These are phyloP conservation scores for Leucoagaricus sp. DNA, from an alignment of 1,284 basidiomycete species.

Conservation along the genomic window DNA sequence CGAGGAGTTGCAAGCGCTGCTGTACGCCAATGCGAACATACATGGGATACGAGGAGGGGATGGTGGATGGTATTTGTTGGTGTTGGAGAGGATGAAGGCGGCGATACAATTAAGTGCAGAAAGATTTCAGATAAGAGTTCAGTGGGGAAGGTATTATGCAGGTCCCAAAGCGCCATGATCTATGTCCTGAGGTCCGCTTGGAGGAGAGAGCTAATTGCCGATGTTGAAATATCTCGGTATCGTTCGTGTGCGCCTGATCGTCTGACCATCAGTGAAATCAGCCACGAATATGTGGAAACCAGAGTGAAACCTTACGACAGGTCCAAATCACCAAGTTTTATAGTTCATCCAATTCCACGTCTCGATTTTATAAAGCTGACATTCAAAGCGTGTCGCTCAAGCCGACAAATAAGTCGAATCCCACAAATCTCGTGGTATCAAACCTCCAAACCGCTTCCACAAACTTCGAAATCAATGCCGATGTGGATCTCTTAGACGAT, in stretches of 20 bases:
- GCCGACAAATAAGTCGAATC: not conserved
- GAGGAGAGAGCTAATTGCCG: not conserved
- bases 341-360: slow-evolving; percentile 1
- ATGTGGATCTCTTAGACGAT: not conserved
- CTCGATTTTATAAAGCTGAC: not conserved
- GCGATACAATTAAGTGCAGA: slow-evolving; percentile 29
- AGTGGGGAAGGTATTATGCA: slow-evolving; percentile 26
- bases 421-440: not conserved
- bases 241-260: not conserved
- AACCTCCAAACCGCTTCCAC: not conserved
- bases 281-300: not conserved
- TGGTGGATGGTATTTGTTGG: slow-evolving; percentile 32
- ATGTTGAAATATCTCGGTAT: not conserved
- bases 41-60: slow-evolving; percentile 37
- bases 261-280: not conserved
- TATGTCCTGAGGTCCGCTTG: not conserved
- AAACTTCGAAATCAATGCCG: not conserved
- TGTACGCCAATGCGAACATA: slow-evolving; percentile 37
- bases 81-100: slow-evolving; percentile 6
- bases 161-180: slow-evolving; percentile 8
- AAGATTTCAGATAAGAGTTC: slow-evolving; percentile 40
- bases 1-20: slow-evolving; percentile 35
- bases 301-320: not conserved
- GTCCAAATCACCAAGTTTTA: not conserved
- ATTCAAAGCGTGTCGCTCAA: slow-evolving; percentile 6